Base-by-base conservation (phyloP, 176 grass and related monocot species). In the Avena sativa region DNA sequence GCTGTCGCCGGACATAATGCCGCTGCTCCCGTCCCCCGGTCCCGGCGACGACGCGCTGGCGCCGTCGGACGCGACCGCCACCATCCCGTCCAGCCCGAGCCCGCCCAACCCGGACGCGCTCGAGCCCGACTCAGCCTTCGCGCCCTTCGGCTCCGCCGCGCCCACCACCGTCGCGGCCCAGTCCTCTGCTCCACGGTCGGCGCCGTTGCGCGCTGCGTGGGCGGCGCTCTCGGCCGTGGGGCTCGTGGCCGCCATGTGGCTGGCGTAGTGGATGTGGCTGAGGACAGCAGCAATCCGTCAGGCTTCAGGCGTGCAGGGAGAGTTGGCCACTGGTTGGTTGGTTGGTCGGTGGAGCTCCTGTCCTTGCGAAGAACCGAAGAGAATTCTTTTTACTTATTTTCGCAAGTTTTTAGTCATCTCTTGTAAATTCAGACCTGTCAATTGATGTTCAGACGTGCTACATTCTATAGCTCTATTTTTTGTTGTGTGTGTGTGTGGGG, bases 51-150 rank as follows among this genome's bases (percentile, higher is more conserved):
- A 16, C 46, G 66, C 87, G 32, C 20, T 21, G 77, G 30, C 86
- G 23, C 88, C 92, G 32, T 82, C 86, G 4, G 75, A 74, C 79
- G 81, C 53, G 5, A 17, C 92, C 28, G 88, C 93, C 50, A 95
- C 82, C 61, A 92, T 98, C 89, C 88, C 92, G 9, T 95, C 96
- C 26, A 98, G 88, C 88, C 96, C 86, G 26, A 98, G 93, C 88
- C 92, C 96, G n/a, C 93, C 96, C 49, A 95, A 98, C 90, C 96
- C 96, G 19, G 96, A 98, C 75, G 87, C 87, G 53, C 79, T 98
- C 38, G 86, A 94, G 73, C 92, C 90, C 5, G 40, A 91, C 75
- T 98, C 88, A 0, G 93, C 88, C 0, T 9, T 90, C 56, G 87
- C 93, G 4, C 96, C 96, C 1, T 79, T 90, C 43, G 93, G 91